A percentile compares a stretch with the other conserved stretches of the same genome.
phyloP scores from a whole-genome alignment of 202 grass and related monocot species.

The Digitaria exilis region DNA sequence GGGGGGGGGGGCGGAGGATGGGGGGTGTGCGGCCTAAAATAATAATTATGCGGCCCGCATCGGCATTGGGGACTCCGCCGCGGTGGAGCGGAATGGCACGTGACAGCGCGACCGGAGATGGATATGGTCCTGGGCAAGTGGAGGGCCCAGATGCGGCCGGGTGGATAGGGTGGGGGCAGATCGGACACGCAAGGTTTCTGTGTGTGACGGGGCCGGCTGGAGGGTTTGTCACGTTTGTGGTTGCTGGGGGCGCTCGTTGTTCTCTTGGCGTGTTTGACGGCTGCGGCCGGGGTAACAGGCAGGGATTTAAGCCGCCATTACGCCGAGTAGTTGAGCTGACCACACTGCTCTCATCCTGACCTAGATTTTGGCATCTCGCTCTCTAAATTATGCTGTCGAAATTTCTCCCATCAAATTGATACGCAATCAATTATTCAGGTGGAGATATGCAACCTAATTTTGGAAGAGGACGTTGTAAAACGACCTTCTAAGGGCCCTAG shows the following conservation, averaged over 20 bases:
- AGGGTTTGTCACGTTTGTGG: background rate
- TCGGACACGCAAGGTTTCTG: constrained; percentile 3
- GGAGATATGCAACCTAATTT: too few relatives aligned
- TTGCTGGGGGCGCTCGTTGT: background rate
- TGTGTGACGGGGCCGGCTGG: background rate
- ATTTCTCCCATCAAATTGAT: too few relatives aligned
- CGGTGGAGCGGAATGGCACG: constrained; percentile 12
- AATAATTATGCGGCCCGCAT: constrained; percentile 38
- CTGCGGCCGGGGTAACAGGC: background rate
- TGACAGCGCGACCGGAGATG: background rate
- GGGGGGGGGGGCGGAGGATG: background rate
- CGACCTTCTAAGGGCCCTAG: too few relatives aligned
- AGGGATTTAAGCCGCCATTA: too few relatives aligned
- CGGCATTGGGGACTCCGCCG: constrained; percentile 55
- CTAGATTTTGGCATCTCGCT: too few relatives aligned
- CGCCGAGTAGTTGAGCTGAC: too few relatives aligned
- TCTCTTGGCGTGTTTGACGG: background rate
- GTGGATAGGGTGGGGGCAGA: constrained; percentile 11
- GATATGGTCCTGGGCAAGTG: constrained; percentile 2
- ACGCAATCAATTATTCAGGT: too few relatives aligned
- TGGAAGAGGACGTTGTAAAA: too few relatives aligned
- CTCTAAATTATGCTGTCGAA: too few relatives aligned
- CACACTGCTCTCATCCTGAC: too few relatives aligned
- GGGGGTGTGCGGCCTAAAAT: constrained; percentile 56
- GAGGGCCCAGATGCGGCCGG: background rate